phyloP scores from a whole-genome alignment of 352 stramenopile genomes.

The Pythium plurisporium region DNA sequence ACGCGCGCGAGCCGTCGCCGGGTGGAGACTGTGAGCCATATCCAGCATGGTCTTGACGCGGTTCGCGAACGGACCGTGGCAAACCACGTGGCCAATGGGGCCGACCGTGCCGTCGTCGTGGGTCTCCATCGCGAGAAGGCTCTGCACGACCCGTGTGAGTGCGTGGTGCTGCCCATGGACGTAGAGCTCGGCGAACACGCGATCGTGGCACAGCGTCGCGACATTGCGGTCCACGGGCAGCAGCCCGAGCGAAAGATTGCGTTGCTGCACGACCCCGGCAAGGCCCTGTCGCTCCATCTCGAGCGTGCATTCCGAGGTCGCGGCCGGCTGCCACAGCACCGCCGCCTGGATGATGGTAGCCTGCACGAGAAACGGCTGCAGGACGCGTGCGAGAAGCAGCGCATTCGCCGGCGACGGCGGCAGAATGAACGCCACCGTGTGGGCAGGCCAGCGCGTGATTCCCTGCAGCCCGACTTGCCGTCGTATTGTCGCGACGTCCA shows the following conservation, averaged over 20 bases:
- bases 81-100: constrained; percentile 36
- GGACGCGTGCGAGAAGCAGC: constrained; percentile 33
- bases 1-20: neutral
- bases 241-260: constrained; percentile 50
- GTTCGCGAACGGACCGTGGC: constrained; percentile 47
- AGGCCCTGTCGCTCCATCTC: constrained; percentile 78
- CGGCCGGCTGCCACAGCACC: constrained; percentile 59
- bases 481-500: constrained; percentile 30
- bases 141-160: constrained; percentile 62
- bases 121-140: constrained; percentile 51
- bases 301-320: constrained; percentile 49
- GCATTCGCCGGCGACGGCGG: constrained; percentile 43
- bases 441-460: constrained; percentile 11
- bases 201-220: constrained; percentile 56
- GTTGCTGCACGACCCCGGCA: constrained; percentile 43
- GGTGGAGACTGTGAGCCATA: constrained; percentile 19
- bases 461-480: constrained; percentile 30
- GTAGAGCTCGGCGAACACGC: constrained; percentile 66
- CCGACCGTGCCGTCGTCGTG: too few relatives aligned
- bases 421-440: constrained; percentile 47
- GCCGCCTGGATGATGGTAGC: constrained; percentile 21
- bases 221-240: constrained; percentile 58
- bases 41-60: constrained; percentile 62
- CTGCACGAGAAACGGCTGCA: constrained; percentile 27
- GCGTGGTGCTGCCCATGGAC: constrained; percentile 53